These are phyloP conservation scores for Trichoderma endophyticum DNA, from an alignment of 2,329 filamentous ascomycete species.

Conservation along the genomic window DNA sequence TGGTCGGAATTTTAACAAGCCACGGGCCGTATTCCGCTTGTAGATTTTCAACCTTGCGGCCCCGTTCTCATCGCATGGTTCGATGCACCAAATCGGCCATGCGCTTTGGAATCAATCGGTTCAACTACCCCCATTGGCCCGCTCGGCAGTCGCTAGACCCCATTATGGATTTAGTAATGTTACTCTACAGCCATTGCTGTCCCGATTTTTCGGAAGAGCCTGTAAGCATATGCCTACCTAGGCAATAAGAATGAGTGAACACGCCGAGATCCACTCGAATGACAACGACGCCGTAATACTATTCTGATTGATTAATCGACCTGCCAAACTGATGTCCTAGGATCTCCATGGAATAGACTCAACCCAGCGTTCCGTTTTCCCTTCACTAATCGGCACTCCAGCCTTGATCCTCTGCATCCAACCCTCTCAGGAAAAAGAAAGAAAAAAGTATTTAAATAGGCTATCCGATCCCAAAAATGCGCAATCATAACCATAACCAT, in stretches of 20 bases:
- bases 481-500: background rate
- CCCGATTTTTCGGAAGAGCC: background rate
- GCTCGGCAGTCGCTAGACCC: background rate
- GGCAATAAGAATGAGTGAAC: background rate
- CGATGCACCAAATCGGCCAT: background rate
- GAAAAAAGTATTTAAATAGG: background rate
- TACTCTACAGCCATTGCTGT: background rate
- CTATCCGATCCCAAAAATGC: background rate
- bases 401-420: slow-evolving; percentile 5
- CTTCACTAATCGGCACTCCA: background rate
- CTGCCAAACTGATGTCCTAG: background rate
- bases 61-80: background rate
- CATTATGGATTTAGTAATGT: background rate
- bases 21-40: background rate
- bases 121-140: background rate
- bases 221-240: background rate
- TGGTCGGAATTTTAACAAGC: background rate
- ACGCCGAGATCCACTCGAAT: background rate
- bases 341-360: background rate
- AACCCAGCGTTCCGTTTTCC: background rate
- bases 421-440: background rate
- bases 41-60: background rate
- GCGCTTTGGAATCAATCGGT: slow-evolving; percentile 6
- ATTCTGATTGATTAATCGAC: background rate
- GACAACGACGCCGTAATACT: background rate